These are phyloP conservation scores for Sarocladium strictum DNA, from an alignment of 2,329 filamentous ascomycete species.

Conservation along the genomic window DNA sequence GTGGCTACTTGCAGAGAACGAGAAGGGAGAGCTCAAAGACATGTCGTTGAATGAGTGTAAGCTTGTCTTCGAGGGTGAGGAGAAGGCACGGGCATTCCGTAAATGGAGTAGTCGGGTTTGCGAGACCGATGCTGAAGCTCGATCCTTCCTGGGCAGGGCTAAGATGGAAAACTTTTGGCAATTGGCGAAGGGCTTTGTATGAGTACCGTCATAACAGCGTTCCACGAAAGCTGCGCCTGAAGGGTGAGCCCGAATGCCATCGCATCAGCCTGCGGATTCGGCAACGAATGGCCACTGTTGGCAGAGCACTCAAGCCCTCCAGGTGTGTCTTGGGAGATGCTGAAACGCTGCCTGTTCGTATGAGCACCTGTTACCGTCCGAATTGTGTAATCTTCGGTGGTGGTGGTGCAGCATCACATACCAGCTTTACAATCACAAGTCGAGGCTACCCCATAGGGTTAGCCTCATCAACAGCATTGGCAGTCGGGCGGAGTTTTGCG, in stretches of 20 bases:
- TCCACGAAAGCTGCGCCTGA: not conserved
- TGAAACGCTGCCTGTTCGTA: no score
- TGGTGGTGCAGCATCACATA: no score
- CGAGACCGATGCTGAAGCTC: conserved; percentile 84
- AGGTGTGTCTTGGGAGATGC: no score
- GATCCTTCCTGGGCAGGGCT: conserved; percentile 68
- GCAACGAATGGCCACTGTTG: no score
- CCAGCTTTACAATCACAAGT: no score
- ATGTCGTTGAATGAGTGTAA: conserved; percentile 75
- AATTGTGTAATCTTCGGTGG: no score
- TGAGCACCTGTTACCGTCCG: no score
- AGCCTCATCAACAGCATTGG: no score
- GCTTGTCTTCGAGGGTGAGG: conserved; percentile 86
- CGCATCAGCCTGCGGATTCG: no score
- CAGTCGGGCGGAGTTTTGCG: no score
- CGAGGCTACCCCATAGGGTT: no score
- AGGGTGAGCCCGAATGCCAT: no score
- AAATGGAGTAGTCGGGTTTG: conserved; percentile 89
- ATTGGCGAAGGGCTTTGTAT: conserved; percentile 59
- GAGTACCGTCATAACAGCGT: not conserved
- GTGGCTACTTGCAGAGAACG: conserved; percentile 77
- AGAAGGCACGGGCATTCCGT: conserved; percentile 72
- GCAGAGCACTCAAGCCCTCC: not conserved
- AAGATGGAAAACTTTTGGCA: conserved; percentile 98
- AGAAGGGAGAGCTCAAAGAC: conserved; percentile 72